Conservation (phyloP, 352 stramenopile genomes). For the Phytopythium kandeliae region DNA sequence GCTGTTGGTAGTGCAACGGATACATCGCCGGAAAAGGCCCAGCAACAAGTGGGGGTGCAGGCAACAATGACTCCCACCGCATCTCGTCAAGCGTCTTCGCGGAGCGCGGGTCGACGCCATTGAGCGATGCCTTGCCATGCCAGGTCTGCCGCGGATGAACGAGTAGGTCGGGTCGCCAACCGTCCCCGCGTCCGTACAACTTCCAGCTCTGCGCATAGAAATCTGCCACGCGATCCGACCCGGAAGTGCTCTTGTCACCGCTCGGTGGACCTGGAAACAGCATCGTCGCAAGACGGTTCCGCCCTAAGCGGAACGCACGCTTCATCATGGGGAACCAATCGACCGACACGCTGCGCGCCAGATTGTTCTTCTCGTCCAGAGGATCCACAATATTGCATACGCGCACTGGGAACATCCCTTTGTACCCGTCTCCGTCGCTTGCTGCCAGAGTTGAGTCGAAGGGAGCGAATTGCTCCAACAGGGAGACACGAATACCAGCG, state of each 20-base stretch:
- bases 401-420: constrained; percentile 60
- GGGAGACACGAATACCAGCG: constrained; percentile 33
- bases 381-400: constrained; percentile 88
- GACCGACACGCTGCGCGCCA: constrained; percentile 70
- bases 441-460: constrained; percentile 32
- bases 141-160: constrained; percentile 74
- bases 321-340: constrained; percentile 71
- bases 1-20: constrained; percentile 14
- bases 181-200: constrained; percentile 61
- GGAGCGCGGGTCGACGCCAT: constrained; percentile 10
- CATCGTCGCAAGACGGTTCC: constrained; percentile 43
- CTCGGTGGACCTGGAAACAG: constrained; percentile 14
- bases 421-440: constrained; percentile 7
- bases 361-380: constrained; percentile 83
- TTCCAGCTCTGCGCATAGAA: constrained; percentile 65
- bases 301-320: constrained; percentile 52
- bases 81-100: constrained; percentile 22
- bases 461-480: constrained; percentile 51
- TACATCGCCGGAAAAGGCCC: constrained; percentile 9
- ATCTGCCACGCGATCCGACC: background rate
- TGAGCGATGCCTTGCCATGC: constrained; percentile 21
- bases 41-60: constrained; percentile 4
- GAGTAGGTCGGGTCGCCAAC: constrained; percentile 73
- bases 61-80: constrained; percentile 30
- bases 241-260: background rate